These are phyloP conservation scores for Monosporozyma solicola DNA, from an alignment of 805 yeast species.

Conservation along the genomic window DNA sequence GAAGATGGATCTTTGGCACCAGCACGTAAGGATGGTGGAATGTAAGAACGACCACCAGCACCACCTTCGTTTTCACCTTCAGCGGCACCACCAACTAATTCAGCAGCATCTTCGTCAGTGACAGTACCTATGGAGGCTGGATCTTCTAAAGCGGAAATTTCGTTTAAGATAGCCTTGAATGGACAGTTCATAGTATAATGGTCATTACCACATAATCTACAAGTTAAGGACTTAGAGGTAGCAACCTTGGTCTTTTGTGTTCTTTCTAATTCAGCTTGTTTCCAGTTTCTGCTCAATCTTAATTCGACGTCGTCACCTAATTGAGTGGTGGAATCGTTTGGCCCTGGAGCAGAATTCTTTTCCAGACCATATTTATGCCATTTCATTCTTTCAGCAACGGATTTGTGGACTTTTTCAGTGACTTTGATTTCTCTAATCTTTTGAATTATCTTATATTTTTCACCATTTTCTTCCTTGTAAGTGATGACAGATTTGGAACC, in stretches of 20 bases:
- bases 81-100: slow-evolving; percentile 15
- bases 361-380: slow-evolving; percentile 90
- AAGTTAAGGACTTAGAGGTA: slow-evolving; percentile 43
- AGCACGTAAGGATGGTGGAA: slow-evolving; percentile 49
- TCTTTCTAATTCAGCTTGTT: slow-evolving; percentile 65
- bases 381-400: slow-evolving; percentile 76
- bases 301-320: slow-evolving; percentile 77
- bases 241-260: slow-evolving; percentile 37
- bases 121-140: slow-evolving; percentile 26
- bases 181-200: slow-evolving; percentile 96
- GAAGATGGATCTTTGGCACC: slow-evolving; percentile 35
- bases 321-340: slow-evolving; percentile 80
- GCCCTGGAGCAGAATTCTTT: slow-evolving; percentile 65
- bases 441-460: slow-evolving; percentile 82
- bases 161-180: slow-evolving; percentile 73
- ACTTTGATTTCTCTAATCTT: slow-evolving; percentile 68
- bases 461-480: slow-evolving; percentile 67
- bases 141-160: slow-evolving; percentile 35
- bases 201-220: slow-evolving; percentile 90
- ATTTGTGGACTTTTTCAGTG: slow-evolving; percentile 73
- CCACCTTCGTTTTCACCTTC: slow-evolving; percentile 23
- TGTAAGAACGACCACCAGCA: slow-evolving; percentile 38
- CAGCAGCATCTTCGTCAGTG: slow-evolving; percentile 29
- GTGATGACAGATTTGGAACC: slow-evolving; percentile 86
- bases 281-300: slow-evolving; percentile 68